Evolutionary conservation across 1,284 basidiomycete genomes (phyloP).

Genomic region (Rhodotorula sp.): DNA sequence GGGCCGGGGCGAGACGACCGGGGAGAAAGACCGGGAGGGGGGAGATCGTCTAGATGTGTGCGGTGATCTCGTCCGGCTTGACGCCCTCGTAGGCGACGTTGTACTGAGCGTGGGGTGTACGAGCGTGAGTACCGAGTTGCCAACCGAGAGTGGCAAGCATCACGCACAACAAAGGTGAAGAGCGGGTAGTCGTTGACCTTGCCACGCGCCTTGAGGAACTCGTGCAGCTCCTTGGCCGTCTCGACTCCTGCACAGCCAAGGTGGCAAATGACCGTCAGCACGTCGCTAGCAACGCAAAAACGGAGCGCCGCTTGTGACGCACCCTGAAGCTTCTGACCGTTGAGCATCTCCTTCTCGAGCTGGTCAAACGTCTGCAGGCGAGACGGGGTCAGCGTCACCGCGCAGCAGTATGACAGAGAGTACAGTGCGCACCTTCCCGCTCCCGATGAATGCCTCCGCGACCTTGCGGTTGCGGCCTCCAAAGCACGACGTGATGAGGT

Average conservation of each 20-base stretch:
- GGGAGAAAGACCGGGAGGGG: too few relatives aligned
- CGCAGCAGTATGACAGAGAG: not conserved
- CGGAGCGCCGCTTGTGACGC: not conserved
- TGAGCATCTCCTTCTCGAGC: slow-evolving; percentile 60
- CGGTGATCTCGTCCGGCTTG: slow-evolving; percentile 30
- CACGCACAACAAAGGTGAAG: slow-evolving; percentile 49
- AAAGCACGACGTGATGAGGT: slow-evolving; percentile 61
- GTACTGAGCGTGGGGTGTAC: slow-evolving; percentile 14
- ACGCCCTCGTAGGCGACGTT: slow-evolving; percentile 38
- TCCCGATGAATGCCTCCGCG: slow-evolving; percentile 58
- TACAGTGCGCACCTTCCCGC: slow-evolving; percentile 53
- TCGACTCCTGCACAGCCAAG: slow-evolving; percentile 9
- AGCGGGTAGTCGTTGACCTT: slow-evolving; percentile 59
- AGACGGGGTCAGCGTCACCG: not conserved
- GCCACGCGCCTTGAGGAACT: slow-evolving; percentile 56
- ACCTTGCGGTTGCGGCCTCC: slow-evolving; percentile 60
- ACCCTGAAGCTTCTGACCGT: slow-evolving; percentile 60
- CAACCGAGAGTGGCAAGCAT: not conserved
- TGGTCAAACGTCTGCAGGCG: slow-evolving; percentile 54
- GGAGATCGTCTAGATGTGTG: slow-evolving; percentile 28
- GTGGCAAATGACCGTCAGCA: not conserved
- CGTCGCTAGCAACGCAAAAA: not conserved
- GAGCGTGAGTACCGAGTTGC: not conserved
- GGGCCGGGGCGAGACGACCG: too few relatives aligned
- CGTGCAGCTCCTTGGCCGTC: slow-evolving; percentile 34